Evolutionary conservation across 495 filamentous ascomycete species (phyloP).

Genomic region (Penicillium nucicola): DNA sequence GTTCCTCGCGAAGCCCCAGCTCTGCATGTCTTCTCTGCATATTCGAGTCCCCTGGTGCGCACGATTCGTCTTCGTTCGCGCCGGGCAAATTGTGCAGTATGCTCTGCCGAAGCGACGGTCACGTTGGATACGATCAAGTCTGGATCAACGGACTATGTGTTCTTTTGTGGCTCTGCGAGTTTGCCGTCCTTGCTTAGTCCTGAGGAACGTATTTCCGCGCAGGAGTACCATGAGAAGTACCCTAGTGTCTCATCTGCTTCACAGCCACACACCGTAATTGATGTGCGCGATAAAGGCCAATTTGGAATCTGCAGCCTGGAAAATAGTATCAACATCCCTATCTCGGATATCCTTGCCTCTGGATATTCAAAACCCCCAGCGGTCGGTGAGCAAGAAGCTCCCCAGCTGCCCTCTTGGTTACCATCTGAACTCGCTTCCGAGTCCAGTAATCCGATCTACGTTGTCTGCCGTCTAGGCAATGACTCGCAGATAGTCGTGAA

Average conservation of each 20-base stretch:
- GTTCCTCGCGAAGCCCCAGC: slow-evolving; percentile 20
- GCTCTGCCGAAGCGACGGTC: slow-evolving; percentile 60
- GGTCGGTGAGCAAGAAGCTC: not conserved
- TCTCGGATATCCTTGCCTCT: slow-evolving; percentile 52
- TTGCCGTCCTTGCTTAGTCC: slow-evolving; percentile 50
- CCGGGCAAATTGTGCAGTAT: slow-evolving; percentile 68
- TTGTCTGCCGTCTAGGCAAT: slow-evolving; percentile 83
- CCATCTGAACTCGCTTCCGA: slow-evolving; percentile 28
- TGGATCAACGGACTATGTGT: slow-evolving; percentile 70
- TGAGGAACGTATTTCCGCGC: slow-evolving; percentile 60
- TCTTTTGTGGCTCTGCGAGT: slow-evolving; percentile 65
- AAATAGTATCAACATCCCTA: slow-evolving; percentile 76
- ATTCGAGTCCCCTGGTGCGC: slow-evolving; percentile 64
- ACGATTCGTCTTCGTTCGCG: slow-evolving; percentile 67
- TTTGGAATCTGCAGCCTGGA: slow-evolving; percentile 75
- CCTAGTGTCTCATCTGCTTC: not conserved
- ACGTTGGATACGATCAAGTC: slow-evolving; percentile 57
- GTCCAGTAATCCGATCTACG: slow-evolving; percentile 54
- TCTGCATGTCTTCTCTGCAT: slow-evolving; percentile 74
- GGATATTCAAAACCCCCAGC: not conserved
- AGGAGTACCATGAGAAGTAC: slow-evolving; percentile 42
- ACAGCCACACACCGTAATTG: slow-evolving; percentile 58
- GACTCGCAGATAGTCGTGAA: slow-evolving; percentile 81
- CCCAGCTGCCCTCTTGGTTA: slow-evolving; percentile 40
- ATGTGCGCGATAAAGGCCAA: slow-evolving; percentile 80